phyloP scores from a whole-genome alignment of 208 protist genomes.

The Leptomonas pyrrhocoris region DNA sequence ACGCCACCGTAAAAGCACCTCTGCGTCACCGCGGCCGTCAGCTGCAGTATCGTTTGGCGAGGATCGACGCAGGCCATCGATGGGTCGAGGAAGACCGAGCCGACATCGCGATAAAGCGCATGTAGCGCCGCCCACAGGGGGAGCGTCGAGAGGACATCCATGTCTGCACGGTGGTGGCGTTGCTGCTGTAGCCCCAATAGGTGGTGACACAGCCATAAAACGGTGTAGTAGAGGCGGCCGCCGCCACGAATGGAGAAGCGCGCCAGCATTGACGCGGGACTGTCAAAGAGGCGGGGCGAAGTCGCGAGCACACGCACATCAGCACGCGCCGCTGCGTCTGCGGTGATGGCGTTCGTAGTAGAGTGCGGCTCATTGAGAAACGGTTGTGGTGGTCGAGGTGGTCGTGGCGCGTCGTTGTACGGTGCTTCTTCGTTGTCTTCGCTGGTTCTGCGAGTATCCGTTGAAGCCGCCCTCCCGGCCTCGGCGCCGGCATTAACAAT shows the following conservation, averaged over 20 bases:
- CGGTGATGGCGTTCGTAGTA: not conserved
- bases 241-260: slow-evolving; percentile 32
- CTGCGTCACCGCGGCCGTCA: slow-evolving; percentile 33
- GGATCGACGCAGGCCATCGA: slow-evolving; percentile 54
- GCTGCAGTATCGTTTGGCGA: slow-evolving; percentile 39
- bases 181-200: slow-evolving; percentile 15
- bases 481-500: no score
- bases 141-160: slow-evolving; percentile 14
- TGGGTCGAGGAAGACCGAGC: slow-evolving; percentile 43
- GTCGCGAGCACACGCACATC: slow-evolving; percentile 43
- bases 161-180: slow-evolving; percentile 2
- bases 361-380: not conserved
- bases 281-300: slow-evolving; percentile 26
- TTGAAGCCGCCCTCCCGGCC: no score
- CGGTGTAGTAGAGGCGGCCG: slow-evolving; percentile 53
- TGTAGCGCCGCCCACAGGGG: slow-evolving; percentile 38
- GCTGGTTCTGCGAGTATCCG: no score
- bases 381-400: not conserved
- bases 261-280: slow-evolving; percentile 15
- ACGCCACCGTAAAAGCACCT: slow-evolving; percentile 38
- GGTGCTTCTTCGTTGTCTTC: no score
- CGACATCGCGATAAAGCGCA: slow-evolving; percentile 50
- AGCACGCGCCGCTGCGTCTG: not conserved
- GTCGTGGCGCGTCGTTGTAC: no score
- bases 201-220: slow-evolving; percentile 36